These are phyloP conservation scores for Pseudogymnoascus sp. DNA, from an alignment of 2,329 filamentous ascomycete species.

Conservation along the genomic window DNA sequence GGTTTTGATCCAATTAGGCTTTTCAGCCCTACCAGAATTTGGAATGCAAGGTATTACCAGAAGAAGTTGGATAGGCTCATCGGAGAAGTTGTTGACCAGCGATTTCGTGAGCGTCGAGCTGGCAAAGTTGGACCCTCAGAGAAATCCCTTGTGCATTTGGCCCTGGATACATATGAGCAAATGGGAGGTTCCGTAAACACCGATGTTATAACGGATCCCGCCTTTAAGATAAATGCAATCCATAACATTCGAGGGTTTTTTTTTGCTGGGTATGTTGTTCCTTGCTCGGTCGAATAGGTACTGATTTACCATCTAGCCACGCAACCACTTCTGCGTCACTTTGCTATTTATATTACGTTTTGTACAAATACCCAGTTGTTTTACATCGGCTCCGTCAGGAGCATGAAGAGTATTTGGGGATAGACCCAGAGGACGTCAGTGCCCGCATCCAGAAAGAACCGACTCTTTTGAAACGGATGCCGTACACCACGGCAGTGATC, in stretches of 20 bases:
- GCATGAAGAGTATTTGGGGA: slow-evolving; percentile 12
- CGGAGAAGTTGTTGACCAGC: slow-evolving; percentile 13
- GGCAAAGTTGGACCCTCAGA: slow-evolving; percentile 12
- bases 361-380: slow-evolving; percentile 13
- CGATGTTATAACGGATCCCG: slow-evolving; percentile 10
- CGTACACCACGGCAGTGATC: slow-evolving; percentile 13
- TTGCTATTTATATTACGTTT: slow-evolving; percentile 14
- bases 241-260: background rate
- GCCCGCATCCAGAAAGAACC: slow-evolving; percentile 10
- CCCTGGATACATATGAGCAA: slow-evolving; percentile 15
- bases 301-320: slow-evolving; percentile 18
- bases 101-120: slow-evolving; percentile 9
- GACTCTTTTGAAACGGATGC: slow-evolving; percentile 14
- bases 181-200: slow-evolving; percentile 8
- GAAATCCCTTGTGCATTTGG: slow-evolving; percentile 16
- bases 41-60: slow-evolving; percentile 13
- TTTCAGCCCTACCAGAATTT: slow-evolving; percentile 10
- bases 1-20: slow-evolving; percentile 4
- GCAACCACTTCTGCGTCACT: slow-evolving; percentile 16
- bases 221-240: slow-evolving; percentile 15
- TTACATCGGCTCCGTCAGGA: slow-evolving; percentile 12
- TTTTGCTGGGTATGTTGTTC: slow-evolving; percentile 12
- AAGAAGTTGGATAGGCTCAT: slow-evolving; percentile 13
- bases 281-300: no score
- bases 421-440: background rate